phyloP scores from a whole-genome alignment of 2,329 filamentous ascomycete genomes.

The Coniochaeta sp. region DNA sequence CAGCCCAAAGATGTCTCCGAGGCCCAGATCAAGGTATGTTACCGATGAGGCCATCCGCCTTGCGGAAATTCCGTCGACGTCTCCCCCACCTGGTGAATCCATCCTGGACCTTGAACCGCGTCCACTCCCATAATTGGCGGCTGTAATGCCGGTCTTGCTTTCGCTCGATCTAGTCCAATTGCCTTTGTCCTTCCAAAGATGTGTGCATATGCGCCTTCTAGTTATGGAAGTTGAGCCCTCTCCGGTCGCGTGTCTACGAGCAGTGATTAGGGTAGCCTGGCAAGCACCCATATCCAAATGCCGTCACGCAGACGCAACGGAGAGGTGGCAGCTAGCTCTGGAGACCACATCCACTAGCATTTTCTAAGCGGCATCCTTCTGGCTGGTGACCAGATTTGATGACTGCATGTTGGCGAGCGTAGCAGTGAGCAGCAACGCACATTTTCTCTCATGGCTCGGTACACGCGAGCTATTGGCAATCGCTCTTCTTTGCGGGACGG shows the following conservation, averaged over 20 bases:
- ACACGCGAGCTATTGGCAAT: background rate
- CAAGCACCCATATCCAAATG: constrained; percentile 14
- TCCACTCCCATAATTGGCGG: constrained; percentile 8
- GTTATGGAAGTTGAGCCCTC: constrained; percentile 15
- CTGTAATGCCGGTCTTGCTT: constrained; percentile 12
- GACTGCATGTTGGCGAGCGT: constrained; percentile 14
- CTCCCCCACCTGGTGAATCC: constrained; percentile 26
- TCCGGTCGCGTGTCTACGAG: constrained; percentile 8
- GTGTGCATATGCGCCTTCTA: constrained; percentile 4
- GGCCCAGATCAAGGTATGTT: constrained; percentile 99
- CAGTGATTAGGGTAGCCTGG: constrained; percentile 14
- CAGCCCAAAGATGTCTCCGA: constrained; percentile 96
- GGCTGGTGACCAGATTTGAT: constrained; percentile 17
- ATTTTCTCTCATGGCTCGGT: constrained; percentile 3
- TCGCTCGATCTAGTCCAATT: constrained; percentile 11
- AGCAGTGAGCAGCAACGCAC: constrained; percentile 15
- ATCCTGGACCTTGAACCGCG: constrained; percentile 13
- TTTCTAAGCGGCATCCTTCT: constrained; percentile 5
- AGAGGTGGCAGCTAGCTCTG: constrained; percentile 2
- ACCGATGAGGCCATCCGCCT: constrained; percentile 66
- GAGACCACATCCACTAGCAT: constrained; percentile 8
- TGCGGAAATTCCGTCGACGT: constrained; percentile 66
- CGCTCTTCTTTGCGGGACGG: background rate
- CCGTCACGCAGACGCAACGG: constrained; percentile 7
- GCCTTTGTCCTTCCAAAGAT: constrained; percentile 4